These are phyloP conservation scores for Yamadazyma mexicana DNA, from an alignment of 1,139 yeast genomes.

Conservation along the genomic window DNA sequence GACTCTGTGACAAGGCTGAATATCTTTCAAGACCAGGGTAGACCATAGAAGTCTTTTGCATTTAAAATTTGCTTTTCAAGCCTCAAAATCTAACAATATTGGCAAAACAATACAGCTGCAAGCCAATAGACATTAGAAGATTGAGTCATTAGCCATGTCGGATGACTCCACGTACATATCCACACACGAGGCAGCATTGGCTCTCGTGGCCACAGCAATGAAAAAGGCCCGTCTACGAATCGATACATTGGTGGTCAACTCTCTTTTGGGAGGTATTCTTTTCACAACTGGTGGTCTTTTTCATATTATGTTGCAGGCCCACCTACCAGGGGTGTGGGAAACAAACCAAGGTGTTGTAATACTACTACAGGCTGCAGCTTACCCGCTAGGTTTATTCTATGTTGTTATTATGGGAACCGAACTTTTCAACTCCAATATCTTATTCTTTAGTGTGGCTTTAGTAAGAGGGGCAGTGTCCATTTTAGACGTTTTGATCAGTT, in stretches of 20 bases:
- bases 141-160: conserved; percentile 18
- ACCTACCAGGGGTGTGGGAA: conserved; percentile 40
- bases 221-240: conserved; percentile 68
- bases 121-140: too few species aligned
- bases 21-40: too few species aligned
- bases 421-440: conserved; percentile 67
- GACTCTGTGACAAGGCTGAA: too few species aligned
- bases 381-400: conserved; percentile 69
- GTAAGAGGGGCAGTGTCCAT: conserved; percentile 68
- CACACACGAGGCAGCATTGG: conserved; percentile 77
- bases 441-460: conserved; percentile 67
- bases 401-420: conserved; percentile 76
- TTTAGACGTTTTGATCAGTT: conserved; percentile 61
- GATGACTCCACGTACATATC: conserved; percentile 62
- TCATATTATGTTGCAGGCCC: conserved; percentile 54
- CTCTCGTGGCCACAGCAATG: conserved; percentile 82
- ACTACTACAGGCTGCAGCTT: conserved; percentile 55
- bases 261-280: conserved; percentile 68
- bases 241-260: conserved; percentile 57
- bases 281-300: conserved; percentile 78
- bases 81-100: too few species aligned
- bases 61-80: too few species aligned
- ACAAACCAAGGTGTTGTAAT: conserved; percentile 55
- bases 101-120: too few species aligned
- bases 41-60: too few species aligned